Base-by-base conservation (phyloP, 2,329 filamentous ascomycete genomes). In the Tolypocladium guangdongense region DNA sequence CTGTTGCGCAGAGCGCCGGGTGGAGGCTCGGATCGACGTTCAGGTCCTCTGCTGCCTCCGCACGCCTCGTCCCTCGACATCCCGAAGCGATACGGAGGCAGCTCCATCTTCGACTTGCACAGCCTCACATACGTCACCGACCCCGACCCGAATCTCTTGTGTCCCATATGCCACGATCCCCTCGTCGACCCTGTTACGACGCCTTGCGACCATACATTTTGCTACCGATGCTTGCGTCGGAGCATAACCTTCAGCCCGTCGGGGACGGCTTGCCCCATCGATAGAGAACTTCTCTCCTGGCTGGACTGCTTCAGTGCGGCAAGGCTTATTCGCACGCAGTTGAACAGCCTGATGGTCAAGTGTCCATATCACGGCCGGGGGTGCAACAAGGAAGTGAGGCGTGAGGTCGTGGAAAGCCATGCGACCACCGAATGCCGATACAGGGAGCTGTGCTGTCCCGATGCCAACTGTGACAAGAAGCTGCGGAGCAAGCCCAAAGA, bases 131-230 rank as follows among this genome's bases (percentile, higher is more conserved):
- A 78, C 59, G 67, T 72, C 53, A 58, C 62, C 45, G 72, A 70
- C 20, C 62, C 68, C 37, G 76, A 80, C 59, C 66, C 73, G 53
- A 77, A 76, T 49, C 65, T 78, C 14, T 68, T 80, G 53, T 77
- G 74, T 50, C 76, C 77, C 4, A 77, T 81, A 56, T 86, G 83
- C 67, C 80, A 79, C 59, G 75, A 80, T 12, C 78, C 83, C 3
- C 74, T 86, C 43, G 70, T 85, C 49, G 73, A 78, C 16, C 82
- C 83, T 0, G 72, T 82, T 49, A 82, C 82, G 43, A 84, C 82
- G 1, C 69, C 71, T 8, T 86, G 83, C 66, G 79, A 83, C 54
- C 83, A 86, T 63, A 82, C 81, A 14, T 86, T 86, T 63, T 86
- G 83, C 61, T 75, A 76, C 51, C 71, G 71, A 5, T 86, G 83